Percentiles rank a stretch among this genome's conserved stretches.
Evolutionary conservation across 73 alveolate species (phyloP).

Genomic region (Chromera velia): DNA sequence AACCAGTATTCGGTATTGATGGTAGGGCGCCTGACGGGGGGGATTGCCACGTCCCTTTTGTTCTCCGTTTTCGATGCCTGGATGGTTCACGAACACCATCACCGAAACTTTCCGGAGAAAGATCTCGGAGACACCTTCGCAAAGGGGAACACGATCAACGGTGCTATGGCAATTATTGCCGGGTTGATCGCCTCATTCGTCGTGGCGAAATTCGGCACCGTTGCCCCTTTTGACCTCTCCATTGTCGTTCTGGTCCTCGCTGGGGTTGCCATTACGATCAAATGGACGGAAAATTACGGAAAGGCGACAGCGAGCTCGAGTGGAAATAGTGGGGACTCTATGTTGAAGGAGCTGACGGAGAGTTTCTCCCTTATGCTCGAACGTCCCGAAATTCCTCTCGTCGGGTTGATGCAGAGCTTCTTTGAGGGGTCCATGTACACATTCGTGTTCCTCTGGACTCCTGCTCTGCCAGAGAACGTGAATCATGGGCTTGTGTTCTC

Average conservation of each 20-base stretch:
- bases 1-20: slow-evolving; percentile 14
- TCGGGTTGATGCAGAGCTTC: slow-evolving; percentile 26
- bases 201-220: slow-evolving; percentile 6
- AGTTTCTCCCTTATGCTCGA: background rate
- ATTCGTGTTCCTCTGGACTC: slow-evolving; percentile 37
- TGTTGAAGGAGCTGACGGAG: background rate
- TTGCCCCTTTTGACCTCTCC: slow-evolving; percentile 25
- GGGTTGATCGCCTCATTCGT: background rate
- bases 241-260: slow-evolving; percentile 14
- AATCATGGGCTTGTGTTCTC: slow-evolving; percentile 30
- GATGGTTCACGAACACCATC: slow-evolving; percentile 27
- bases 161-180: background rate
- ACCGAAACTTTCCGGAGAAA: background rate
- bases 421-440: slow-evolving; percentile 41
- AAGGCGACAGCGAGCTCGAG: background rate
- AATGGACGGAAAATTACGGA: slow-evolving; percentile 27
- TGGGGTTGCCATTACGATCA: background rate
- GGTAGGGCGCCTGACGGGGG: slow-evolving; percentile 37
- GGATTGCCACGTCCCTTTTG: slow-evolving; percentile 30
- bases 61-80: slow-evolving; percentile 33
- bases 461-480: slow-evolving; percentile 20
- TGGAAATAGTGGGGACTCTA: background rate
- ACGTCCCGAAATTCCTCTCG: slow-evolving; percentile 12
- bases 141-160: background rate
- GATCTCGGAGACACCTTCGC: background rate